Base-by-base conservation (phyloP, 768 basidiomycete species). In the Boletus tomentosulus region DNA sequence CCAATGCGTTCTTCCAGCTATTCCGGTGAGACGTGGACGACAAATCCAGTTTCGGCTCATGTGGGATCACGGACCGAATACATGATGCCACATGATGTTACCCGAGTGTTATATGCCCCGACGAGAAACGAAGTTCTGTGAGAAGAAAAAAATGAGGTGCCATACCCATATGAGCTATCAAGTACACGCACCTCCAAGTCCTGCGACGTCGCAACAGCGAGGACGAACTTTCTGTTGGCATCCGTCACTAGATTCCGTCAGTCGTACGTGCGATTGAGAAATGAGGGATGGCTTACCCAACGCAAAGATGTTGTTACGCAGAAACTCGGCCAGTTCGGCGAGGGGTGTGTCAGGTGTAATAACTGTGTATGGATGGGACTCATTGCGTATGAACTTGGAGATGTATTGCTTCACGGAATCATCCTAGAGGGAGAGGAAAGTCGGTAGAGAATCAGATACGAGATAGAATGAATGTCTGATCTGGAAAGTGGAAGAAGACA, bases 271-370 rank as follows among this genome's bases (percentile, higher is more conserved):
- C 35, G 10, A 35, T 10, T 38, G 41, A 45, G 47, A 27, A 43
- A 25, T 34, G 16, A 19, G 43, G n/a, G n/a, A 45, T 31, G 12
- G 63, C 78, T 44, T 49, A 87, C 90, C 86, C 27, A 93, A 70
- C 2, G 89, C 91, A 58, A 92, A 92, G 38, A 87, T 77, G 58
- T 90, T 86, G 22, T 74, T 51, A 58, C 76, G 73, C 49, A 96
- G 74, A 70, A 97, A 97, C 11, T 74, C 76, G 61, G 93, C 92
- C n/a, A 96, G 75, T 12, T 92, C 89, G 1, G 81, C 80, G 10
- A 96, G 77, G 2, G 89, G 80, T 6, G 92, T 87, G 43, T 80
- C 73, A 1, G 92, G 92, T 1, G 91, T 91, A 60, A 96, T 90
- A 50, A 87, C 71, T 12, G 83, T 86, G 68, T 92, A 92, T 3